Base-by-base conservation (phyloP, 108 stramenopile species). In the Nitzschia putrida region DNA sequence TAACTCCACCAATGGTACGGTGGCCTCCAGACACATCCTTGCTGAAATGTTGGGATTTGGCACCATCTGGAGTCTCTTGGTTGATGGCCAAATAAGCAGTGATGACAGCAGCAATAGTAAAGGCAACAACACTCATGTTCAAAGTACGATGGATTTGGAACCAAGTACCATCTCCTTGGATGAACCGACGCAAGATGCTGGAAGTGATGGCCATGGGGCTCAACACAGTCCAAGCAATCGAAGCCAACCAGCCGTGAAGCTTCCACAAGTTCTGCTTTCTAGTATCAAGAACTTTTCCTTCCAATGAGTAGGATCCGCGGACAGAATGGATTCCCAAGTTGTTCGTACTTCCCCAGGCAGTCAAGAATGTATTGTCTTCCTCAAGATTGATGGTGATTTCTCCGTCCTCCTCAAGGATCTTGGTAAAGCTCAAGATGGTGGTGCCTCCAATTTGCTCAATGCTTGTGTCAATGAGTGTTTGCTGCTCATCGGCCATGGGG, bases 191-290 rank as follows among this genome's bases (percentile, higher is more conserved):
- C 18, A 86, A 61, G 11, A 89, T 37, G 11, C 79, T 69, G 41
- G 72, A 65, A 58, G 71, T 69, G 53, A 89, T 83, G 18, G 85
- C 88, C 47, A 83, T 38, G 12, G 88, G 88, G 22, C 68, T 64
- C 16, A 83, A 61, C 21, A 87, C 67, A 58, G 85, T 85, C 84
- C 84, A 86, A 23, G 88, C 81, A 71, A 86, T 57, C 37, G 82
- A 76, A 24, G 82, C 81, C 52, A 80, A 66, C 43, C 68, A 60
- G 12, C 88, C 88, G 61, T 89, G 88, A n/a, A 83, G 83, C 24
- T 75, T 55, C 88, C 88, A 89, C 53, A 75, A 49, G 11, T 39
- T 14, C 7, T 64, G 16, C 34, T 67, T 58, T 53, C 73, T 42
- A 7, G 61, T 64, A 23, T 65, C 73, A 39, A 73, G n/a, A 14